Conservation (phyloP, 2,329 filamentous ascomycete genomes). For the Colletotrichum sp. region DNA sequence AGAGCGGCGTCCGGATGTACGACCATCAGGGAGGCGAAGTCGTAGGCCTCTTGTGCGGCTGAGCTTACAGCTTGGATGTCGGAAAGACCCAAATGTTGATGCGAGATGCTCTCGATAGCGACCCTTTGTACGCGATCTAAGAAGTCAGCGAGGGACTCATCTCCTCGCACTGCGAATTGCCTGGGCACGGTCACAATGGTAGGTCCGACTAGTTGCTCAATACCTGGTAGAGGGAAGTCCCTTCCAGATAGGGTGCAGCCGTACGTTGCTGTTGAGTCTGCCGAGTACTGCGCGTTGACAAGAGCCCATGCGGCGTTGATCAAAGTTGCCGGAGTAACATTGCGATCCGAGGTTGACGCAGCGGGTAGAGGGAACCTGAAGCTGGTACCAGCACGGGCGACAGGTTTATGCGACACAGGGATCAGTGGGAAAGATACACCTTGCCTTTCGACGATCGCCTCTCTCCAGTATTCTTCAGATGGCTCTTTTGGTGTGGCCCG, state of each 20-base stretch:
- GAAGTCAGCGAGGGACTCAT: constrained; percentile 1
- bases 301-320: constrained; percentile 33
- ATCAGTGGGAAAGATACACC: background rate
- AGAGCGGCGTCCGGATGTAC: constrained; percentile 26
- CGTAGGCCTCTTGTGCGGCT: constrained; percentile 15
- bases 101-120: constrained; percentile 21
- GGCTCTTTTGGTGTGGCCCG: background rate
- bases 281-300: constrained; percentile 40
- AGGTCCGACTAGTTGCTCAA: constrained; percentile 31
- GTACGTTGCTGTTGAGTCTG: constrained; percentile 28
- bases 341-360: background rate
- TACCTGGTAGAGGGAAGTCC: constrained; percentile 26
- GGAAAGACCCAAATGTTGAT: constrained; percentile 26
- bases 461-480: background rate
- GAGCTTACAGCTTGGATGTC: constrained; percentile 17
- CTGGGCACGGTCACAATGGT: constrained; percentile 34
- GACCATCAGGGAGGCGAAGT: constrained; percentile 34
- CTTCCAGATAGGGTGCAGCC: constrained; percentile 32
- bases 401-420: background rate
- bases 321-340: constrained; percentile 20
- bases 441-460: background rate
- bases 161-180: constrained; percentile 19
- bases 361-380: background rate
- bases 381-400: background rate
- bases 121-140: constrained; percentile 17